Evolutionary conservation across 176 grass and related monocot species (phyloP).

Genomic region (Puya raimondii): DNA sequence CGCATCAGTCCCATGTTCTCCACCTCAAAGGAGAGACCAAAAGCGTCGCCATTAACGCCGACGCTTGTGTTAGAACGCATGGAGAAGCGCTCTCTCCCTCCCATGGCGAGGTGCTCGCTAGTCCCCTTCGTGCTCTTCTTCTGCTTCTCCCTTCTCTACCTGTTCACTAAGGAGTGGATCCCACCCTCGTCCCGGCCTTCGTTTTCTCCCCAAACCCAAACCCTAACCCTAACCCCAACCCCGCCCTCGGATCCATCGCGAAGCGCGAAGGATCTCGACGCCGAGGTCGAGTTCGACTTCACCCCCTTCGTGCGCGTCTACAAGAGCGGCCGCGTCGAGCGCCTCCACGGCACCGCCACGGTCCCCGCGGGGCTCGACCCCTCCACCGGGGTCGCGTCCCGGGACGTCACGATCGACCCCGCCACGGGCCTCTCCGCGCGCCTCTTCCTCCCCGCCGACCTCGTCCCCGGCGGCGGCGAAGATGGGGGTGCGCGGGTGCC

Average conservation of each 20-base stretch:
- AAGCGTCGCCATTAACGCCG: too few relatives aligned
- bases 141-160: conserved; percentile 2
- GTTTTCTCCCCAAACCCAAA: background rate
- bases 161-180: conserved; percentile 12
- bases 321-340: conserved; percentile 35
- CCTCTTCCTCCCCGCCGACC: conserved; percentile 22
- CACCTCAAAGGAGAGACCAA: too few relatives aligned
- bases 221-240: background rate
- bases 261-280: background rate
- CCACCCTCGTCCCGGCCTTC: background rate
- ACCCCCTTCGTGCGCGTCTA: conserved; percentile 25
- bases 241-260: background rate
- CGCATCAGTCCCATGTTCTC: too few relatives aligned
- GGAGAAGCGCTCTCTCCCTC: too few relatives aligned
- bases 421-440: conserved; percentile 14
- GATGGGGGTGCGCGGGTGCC: conserved; percentile 18
- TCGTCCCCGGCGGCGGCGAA: conserved; percentile 5
- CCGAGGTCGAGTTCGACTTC: conserved; percentile 14
- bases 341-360: conserved; percentile 16
- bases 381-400: conserved; percentile 26
- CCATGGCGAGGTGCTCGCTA: too few relatives aligned
- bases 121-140: background rate
- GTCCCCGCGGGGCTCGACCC: conserved; percentile 22
- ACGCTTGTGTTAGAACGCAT: too few relatives aligned
- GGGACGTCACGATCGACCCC: conserved; percentile 27